Percentiles rank a stretch among this genome's conserved stretches.
phyloP scores from a whole-genome alignment of 495 filamentous ascomycete species.

The Platismatia glauca region DNA sequence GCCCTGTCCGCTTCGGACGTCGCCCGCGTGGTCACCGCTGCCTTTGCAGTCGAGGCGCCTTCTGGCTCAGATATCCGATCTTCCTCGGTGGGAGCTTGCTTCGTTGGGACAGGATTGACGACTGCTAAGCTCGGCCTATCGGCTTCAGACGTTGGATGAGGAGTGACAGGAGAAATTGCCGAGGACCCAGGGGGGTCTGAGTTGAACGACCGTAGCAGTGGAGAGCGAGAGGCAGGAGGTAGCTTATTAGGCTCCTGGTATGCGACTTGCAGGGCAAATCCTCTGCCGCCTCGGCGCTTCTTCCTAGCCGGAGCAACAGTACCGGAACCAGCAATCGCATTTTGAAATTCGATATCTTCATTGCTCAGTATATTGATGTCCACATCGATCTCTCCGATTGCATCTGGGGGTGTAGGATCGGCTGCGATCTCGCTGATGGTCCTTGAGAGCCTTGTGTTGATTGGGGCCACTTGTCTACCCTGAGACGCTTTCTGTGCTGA shows the following conservation, averaged over 20 bases:
- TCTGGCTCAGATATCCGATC: not conserved
- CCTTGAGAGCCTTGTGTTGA: conserved; percentile 36
- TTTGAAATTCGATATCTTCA: conserved; percentile 37
- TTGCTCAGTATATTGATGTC: conserved; percentile 36
- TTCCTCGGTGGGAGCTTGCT: not conserved
- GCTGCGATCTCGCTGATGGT: conserved; percentile 40
- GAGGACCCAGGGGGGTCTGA: conserved; percentile 23
- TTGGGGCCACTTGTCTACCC: conserved; percentile 20
- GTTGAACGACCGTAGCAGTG: not conserved
- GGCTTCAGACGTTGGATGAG: conserved; percentile 23
- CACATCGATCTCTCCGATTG: conserved; percentile 31
- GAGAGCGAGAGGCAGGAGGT: not conserved
- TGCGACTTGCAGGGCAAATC: conserved; percentile 2
- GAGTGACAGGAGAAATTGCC: conserved; percentile 34
- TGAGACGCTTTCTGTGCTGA: conserved; percentile 7
- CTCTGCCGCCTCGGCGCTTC: conserved; percentile 6
- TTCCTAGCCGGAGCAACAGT: conserved; percentile 16
- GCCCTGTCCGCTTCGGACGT: not conserved
- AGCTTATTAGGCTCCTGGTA: conserved; percentile 10
- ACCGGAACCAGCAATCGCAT: conserved; percentile 15
- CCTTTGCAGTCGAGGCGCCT: not conserved
- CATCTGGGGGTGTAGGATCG: conserved; percentile 36
- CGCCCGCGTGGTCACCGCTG: not conserved
- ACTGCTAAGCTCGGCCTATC: not conserved
- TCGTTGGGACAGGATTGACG: not conserved